Conservation (phyloP, 1,284 basidiomycete genomes). For the Porogramme epimiltina region DNA sequence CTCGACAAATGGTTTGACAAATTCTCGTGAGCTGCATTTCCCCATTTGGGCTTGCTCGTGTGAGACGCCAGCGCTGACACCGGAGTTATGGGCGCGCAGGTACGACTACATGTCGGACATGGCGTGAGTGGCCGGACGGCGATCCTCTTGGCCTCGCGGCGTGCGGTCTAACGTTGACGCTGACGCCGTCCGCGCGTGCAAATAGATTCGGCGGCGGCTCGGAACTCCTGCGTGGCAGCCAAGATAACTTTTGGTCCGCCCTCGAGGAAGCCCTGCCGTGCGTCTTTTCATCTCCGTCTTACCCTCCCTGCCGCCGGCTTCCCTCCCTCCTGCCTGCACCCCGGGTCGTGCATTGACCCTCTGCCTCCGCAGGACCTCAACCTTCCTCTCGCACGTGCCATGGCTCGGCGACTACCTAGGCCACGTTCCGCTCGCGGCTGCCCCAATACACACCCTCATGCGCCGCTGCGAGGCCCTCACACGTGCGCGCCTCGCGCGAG, state of each 20-base stretch:
- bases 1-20: conserved; percentile 21
- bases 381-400: conserved; percentile 16
- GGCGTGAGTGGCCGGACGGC: conserved; percentile 24
- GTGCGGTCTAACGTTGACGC: too few species aligned
- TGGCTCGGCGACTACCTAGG: conserved; percentile 15
- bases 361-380: background rate
- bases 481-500: conserved; percentile 3
- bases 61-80: background rate
- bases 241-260: conserved; percentile 10
- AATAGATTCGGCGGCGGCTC: conserved; percentile 27
- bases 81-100: background rate
- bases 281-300: conserved; percentile 1
- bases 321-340: too few species aligned
- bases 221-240: conserved; percentile 23
- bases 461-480: conserved; percentile 4
- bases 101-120: conserved; percentile 31
- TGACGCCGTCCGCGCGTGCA: background rate
- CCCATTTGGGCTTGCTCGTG: background rate
- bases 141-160: too few species aligned
- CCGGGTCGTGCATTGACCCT: background rate
- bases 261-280: conserved; percentile 13
- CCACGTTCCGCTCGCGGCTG: conserved; percentile 8
- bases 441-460: conserved; percentile 5
- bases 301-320: too few species aligned
- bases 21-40: conserved; percentile 22